Evolutionary conservation across 1,284 basidiomycete genomes (phyloP).

Genomic region (Tilletia caries): DNA sequence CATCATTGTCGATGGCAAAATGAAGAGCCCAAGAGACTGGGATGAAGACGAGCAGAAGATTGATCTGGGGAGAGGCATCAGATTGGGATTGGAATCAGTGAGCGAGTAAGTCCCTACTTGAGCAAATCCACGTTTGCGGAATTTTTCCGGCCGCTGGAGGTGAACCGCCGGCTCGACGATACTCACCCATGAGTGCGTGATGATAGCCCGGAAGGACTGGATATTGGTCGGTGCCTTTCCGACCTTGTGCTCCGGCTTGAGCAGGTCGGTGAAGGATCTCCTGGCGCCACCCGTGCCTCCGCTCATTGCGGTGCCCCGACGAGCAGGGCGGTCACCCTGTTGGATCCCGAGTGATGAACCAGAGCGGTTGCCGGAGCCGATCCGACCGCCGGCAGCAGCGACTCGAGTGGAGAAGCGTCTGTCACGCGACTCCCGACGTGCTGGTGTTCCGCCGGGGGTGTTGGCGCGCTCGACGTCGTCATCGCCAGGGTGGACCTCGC

Average conservation of each 20-base stretch:
- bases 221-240: slow-evolving; percentile 23
- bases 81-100: not conserved
- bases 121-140: not conserved
- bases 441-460: slow-evolving; percentile 20
- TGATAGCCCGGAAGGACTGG: slow-evolving; percentile 17
- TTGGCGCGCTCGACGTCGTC: slow-evolving; percentile 20
- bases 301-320: slow-evolving; percentile 25
- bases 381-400: slow-evolving; percentile 4
- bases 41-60: slow-evolving; percentile 38
- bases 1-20: slow-evolving; percentile 37
- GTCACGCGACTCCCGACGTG: slow-evolving; percentile 9
- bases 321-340: slow-evolving; percentile 25
- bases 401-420: not conserved
- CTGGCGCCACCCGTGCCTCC: slow-evolving; percentile 24
- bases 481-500: slow-evolving; percentile 22
- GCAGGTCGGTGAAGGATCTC: slow-evolving; percentile 36
- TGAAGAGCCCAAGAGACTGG: slow-evolving; percentile 42
- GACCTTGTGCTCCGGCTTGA: slow-evolving; percentile 35
- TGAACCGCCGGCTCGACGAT: too few relatives aligned
- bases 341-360: slow-evolving; percentile 23
- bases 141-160: not conserved
- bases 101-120: too few relatives aligned
- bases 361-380: slow-evolving; percentile 20
- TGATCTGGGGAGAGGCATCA: slow-evolving; percentile 15
- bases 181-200: slow-evolving; percentile 35